These are phyloP conservation scores for Agaricus subrufescens DNA, from an alignment of 768 basidiomycete species.

Conservation along the genomic window DNA sequence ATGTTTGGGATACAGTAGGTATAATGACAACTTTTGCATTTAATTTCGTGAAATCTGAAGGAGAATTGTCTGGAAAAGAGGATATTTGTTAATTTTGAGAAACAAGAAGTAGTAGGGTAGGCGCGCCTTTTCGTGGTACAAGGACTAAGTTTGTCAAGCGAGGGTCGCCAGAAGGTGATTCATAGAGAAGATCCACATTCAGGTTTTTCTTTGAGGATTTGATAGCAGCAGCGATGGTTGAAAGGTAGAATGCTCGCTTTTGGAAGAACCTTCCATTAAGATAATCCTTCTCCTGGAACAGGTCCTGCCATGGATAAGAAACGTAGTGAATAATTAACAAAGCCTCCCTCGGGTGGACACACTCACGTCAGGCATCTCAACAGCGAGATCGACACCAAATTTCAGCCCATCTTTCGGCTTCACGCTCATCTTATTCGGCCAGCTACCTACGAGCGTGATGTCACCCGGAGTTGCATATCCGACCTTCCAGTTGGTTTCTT, in stretches of 20 bases:
- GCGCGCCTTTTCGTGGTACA: conserved; percentile 46
- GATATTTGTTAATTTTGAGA: conserved; percentile 14
- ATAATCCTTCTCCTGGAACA: conserved; percentile 98
- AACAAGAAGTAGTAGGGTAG: conserved; percentile 15
- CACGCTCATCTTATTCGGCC: conserved; percentile 74
- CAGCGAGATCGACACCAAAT: conserved; percentile 74
- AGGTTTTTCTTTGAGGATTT: conserved; percentile 37
- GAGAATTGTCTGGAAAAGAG: conserved; percentile 38
- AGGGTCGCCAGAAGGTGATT: conserved; percentile 54
- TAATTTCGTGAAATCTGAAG: conserved; percentile 59
- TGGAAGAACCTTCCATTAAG: conserved; percentile 87
- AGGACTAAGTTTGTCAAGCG: conserved; percentile 65
- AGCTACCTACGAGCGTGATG: conserved; percentile 79
- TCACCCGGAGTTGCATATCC: conserved; percentile 75
- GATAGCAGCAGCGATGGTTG: conserved; percentile 66
- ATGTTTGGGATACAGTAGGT: conserved; percentile 53
- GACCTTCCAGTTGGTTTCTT: conserved; percentile 87
- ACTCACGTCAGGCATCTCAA: conserved; percentile 84
- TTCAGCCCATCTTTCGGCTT: conserved; percentile 61
- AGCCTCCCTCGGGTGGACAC: not conserved
- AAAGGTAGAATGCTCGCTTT: conserved; percentile 88
- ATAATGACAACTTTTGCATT: conserved; percentile 72
- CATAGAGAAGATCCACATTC: conserved; percentile 58
- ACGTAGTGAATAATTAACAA: not conserved
- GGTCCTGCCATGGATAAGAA: conserved; percentile 29